Percentiles rank a stretch among this genome's conserved stretches.
These are phyloP conservation scores for Ganoderma resinaceum DNA, from an alignment of 1,284 basidiomycete genomes.

Conservation along the genomic window DNA sequence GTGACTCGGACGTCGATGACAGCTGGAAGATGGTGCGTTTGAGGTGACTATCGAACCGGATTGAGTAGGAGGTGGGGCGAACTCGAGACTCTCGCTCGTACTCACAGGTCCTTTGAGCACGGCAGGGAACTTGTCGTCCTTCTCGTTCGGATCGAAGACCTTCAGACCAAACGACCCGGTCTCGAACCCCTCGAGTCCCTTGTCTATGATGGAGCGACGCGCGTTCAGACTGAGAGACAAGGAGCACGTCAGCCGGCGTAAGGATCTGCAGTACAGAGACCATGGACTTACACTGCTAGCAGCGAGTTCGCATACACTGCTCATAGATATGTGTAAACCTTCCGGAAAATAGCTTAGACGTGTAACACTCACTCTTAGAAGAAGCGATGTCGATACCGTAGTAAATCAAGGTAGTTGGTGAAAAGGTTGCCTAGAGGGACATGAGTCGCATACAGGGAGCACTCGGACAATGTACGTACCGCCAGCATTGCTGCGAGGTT, in stretches of 20 bases:
- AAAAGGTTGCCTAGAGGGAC: not conserved
- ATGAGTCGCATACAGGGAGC: not conserved
- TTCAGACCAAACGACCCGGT: constrained; percentile 23
- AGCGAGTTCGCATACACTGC: constrained; percentile 27
- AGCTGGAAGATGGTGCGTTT: not conserved
- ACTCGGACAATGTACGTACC: not conserved
- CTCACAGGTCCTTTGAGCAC: constrained; percentile 6
- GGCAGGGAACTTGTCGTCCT: constrained; percentile 3
- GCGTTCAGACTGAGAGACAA: not conserved
- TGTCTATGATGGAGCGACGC: constrained; percentile 12
- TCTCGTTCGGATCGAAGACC: constrained; percentile 13
- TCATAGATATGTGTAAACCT: not conserved
- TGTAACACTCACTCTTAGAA: not conserved
- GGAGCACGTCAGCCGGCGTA: not conserved
- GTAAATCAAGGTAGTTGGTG: not conserved
- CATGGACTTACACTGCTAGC: constrained; percentile 23
- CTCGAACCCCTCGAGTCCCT: constrained; percentile 23
- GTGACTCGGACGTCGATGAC: constrained; percentile 17
- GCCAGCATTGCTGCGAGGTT: constrained; percentile 11
- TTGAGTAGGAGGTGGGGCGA: constrained; percentile 6
- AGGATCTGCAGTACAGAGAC: too few species aligned
- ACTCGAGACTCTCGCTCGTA: constrained; percentile 6
- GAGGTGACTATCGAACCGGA: not conserved
- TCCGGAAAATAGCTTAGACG: not conserved
- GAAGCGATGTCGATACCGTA: not conserved